These are phyloP conservation scores for Coniochaeta prunicola DNA, from an alignment of 2,329 filamentous ascomycete genomes.

Conservation along the genomic window DNA sequence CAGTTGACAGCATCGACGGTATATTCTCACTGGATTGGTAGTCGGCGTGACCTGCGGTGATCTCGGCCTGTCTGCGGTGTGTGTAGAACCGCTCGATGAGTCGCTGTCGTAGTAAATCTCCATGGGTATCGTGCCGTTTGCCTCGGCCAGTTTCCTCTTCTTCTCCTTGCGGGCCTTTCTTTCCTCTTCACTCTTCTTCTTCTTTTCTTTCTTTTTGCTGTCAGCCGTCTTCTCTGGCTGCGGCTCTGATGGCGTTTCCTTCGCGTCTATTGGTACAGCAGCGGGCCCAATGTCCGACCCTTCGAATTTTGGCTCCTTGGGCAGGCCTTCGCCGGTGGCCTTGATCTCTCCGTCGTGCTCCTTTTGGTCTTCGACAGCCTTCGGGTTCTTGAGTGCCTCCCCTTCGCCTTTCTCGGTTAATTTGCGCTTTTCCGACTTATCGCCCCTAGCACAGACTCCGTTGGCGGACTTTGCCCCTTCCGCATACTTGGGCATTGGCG, in stretches of 20 bases:
- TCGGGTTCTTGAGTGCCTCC: conserved; percentile 62
- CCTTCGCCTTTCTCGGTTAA: conserved; percentile 65
- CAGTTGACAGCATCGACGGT: conserved; percentile 87
- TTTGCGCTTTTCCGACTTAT: conserved; percentile 56
- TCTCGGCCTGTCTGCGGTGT: conserved; percentile 29
- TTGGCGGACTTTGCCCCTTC: conserved; percentile 44
- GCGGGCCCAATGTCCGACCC: conserved; percentile 14
- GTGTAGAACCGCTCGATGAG: conserved; percentile 31
- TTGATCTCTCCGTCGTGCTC: conserved; percentile 32
- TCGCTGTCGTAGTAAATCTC: conserved; percentile 71
- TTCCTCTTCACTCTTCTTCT: conserved; percentile 90
- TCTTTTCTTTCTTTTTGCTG: conserved; percentile 85
- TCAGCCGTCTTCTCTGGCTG: conserved; percentile 11
- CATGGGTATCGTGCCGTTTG: conserved; percentile 79
- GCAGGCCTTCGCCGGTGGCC: conserved; percentile 29
- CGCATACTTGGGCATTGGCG: conserved; percentile 71
- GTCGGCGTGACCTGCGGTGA: conserved; percentile 65
- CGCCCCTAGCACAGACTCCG: conserved; percentile 34
- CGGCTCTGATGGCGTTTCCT: conserved; percentile 7
- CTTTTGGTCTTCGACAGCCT: conserved; percentile 52
- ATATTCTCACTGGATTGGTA: conserved; percentile 86
- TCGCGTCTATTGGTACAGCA: conserved; percentile 17
- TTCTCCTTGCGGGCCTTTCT: conserved; percentile 88
- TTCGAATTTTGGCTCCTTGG: conserved; percentile 32
- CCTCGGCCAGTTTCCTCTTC: conserved; percentile 75